Conservation (phyloP, 2,329 filamentous ascomycete genomes). For the Alternaria conjuncta region DNA sequence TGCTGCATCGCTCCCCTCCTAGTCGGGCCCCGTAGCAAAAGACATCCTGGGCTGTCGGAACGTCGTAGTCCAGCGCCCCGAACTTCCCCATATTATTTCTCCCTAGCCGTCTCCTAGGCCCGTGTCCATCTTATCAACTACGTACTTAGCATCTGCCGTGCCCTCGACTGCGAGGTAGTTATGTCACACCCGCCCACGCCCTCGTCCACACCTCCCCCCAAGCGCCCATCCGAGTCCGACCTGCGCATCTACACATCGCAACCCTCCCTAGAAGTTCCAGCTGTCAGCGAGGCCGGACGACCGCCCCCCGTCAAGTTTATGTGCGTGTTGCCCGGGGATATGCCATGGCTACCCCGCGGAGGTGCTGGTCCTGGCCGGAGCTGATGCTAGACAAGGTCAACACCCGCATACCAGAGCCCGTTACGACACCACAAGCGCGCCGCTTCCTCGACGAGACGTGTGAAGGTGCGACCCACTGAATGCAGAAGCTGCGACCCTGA, state of each 20-base stretch:
- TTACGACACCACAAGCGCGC: slow-evolving; percentile 69
- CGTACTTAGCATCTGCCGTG: slow-evolving; percentile 5
- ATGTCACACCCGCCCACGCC: slow-evolving; percentile 26
- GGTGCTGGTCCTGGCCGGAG: slow-evolving; percentile 7
- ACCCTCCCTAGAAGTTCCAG: slow-evolving; percentile 56
- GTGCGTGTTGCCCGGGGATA: slow-evolving; percentile 43
- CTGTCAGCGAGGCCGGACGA: slow-evolving; percentile 46
- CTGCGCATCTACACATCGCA: slow-evolving; percentile 53
- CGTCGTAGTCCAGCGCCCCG: slow-evolving; percentile 5
- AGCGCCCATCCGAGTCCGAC: slow-evolving; percentile 28
- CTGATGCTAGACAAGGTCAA: slow-evolving; percentile 55
- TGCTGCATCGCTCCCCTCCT: slow-evolving; percentile 3
- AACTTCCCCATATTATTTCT: slow-evolving; percentile 25
- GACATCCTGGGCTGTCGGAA: slow-evolving; percentile 14
- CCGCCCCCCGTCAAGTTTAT: slow-evolving; percentile 58
- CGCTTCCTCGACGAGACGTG: slow-evolving; percentile 64
- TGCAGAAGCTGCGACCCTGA: neutral
- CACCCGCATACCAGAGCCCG: slow-evolving; percentile 66
- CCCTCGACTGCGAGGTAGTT: slow-evolving; percentile 6
- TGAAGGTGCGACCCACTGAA: slow-evolving; percentile 60
- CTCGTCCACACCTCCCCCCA: slow-evolving; percentile 21
- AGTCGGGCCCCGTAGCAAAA: neutral
- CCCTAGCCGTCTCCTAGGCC: slow-evolving; percentile 12
- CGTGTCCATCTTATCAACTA: slow-evolving; percentile 7
- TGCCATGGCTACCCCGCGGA: slow-evolving; percentile 30